Base-by-base conservation (phyloP, 805 yeast genomes). In the Metschnikowia lunata region DNA sequence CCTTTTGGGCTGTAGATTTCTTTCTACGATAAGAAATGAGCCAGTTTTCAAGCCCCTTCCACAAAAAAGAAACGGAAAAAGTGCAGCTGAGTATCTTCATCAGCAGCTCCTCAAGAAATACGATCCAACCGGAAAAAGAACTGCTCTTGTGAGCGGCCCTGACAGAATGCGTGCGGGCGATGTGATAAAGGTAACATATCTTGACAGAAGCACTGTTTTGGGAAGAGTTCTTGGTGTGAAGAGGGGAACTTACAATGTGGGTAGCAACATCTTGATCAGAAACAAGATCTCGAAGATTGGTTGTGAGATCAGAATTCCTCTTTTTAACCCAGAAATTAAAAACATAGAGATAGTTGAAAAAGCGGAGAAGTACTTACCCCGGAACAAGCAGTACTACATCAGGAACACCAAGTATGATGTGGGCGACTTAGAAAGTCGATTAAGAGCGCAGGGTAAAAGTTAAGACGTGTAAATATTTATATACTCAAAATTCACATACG, bases 361-460 rank as follows among this genome's bases (percentile, higher is more conserved):
- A 64, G 91, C 95, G 32, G 64, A 69, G 50, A 78, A 76, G 59
- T 82, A 88, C 65, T 80, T 85, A 72, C 58, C 71, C 10, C 81
- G 96, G 78, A 80, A 81, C 67, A 91, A 88, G 74, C 91, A 88
- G 57, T 90, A 84, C 75, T 93, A 88, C 67, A 85, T 93, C 60
- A 85, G 97, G 70, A 84, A 78, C 64, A 74, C 83, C 40, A 82
- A 79, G 59, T 68, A 82, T 63, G 95, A 87, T 64, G 58, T 55
- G 34, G 83, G 81, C 50, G 89, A 84, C 60, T 63, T 84, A 48
- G 86, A 80, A 56, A 63, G 55, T 7, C 60, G 60, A 47, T 54
- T 69, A 44, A 62, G 55, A 36, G 42, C 42, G 31, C 50, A 50
- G 34, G 49, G 42, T 40, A 47, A 50, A 41, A 45, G 42, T 32